Percentiles rank a stretch among this genome's conserved stretches.
Evolutionary conservation across 176 grass and related monocot species (phyloP).

Genomic region (Guadua angustifolia): DNA sequence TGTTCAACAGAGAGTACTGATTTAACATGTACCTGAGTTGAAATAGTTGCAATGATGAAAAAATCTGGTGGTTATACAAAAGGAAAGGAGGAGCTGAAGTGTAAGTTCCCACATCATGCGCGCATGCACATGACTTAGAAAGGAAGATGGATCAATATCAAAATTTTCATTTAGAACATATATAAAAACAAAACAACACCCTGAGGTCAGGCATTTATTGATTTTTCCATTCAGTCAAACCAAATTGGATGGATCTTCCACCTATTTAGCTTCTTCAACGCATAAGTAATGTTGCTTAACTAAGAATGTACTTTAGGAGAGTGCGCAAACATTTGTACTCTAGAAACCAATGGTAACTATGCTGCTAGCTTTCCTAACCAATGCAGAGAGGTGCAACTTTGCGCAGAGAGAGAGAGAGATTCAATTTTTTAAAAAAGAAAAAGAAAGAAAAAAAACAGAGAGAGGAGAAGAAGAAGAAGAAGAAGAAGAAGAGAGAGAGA

Average conservation of each 20-base stretch:
- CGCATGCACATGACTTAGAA: neutral
- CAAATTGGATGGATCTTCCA: too few relatives aligned
- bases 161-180: neutral
- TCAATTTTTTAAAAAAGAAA: neutral
- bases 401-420: neutral
- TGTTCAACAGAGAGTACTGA: neutral
- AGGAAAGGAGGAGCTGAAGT: neutral
- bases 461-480: too few relatives aligned
- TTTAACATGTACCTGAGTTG: conserved; percentile 4
- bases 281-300: neutral
- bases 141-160: conserved; percentile 12
- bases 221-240: neutral
- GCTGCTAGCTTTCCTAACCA: neutral
- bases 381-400: neutral
- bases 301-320: conserved; percentile 3
- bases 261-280: neutral
- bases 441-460: too few relatives aligned
- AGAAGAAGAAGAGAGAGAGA: neutral
- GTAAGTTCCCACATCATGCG: neutral
- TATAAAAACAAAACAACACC: neutral
- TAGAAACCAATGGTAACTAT: neutral
- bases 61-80: neutral
- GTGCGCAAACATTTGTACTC: neutral
- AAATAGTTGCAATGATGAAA: conserved; percentile 4
- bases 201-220: neutral